phyloP scores from a whole-genome alignment of 2,329 filamentous ascomycete species.

The Emmonsia crescens region DNA sequence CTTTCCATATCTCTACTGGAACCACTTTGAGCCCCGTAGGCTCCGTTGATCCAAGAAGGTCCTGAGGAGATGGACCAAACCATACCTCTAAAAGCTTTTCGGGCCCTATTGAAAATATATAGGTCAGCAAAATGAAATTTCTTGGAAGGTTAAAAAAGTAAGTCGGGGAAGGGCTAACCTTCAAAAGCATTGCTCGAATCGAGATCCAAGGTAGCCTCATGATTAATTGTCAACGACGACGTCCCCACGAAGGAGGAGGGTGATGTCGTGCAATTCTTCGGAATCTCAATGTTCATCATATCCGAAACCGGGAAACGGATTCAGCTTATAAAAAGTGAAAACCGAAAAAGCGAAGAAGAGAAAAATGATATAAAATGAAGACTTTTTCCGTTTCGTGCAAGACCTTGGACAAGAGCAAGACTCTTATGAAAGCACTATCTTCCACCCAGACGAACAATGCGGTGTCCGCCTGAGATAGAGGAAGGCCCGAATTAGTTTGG shows the following conservation, averaged over 20 bases:
- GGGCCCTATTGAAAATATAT: conserved; percentile 47
- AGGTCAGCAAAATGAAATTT: neutral
- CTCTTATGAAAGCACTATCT: conserved; percentile 72
- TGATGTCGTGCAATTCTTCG: conserved; percentile 71
- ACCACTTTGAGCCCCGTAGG: conserved; percentile 79
- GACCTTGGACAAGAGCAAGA: conserved; percentile 23
- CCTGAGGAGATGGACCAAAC: conserved; percentile 72
- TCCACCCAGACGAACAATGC: conserved; percentile 93
- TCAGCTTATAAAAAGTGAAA: conserved; percentile 3
- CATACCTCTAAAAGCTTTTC: conserved; percentile 98
- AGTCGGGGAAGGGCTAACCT: conserved; percentile 43
- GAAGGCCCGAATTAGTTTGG: conserved; percentile 56
- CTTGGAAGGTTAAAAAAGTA: neutral
- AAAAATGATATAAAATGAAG: neutral
- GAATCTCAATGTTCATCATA: conserved; percentile 78
- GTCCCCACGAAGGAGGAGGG: conserved; percentile 65
- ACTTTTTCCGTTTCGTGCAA: conserved; percentile 8
- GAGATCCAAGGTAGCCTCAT: conserved; percentile 81
- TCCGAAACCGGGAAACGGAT: conserved; percentile 35
- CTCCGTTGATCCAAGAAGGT: conserved; percentile 58
- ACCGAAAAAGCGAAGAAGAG: neutral
- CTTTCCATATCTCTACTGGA: conserved; percentile 75
- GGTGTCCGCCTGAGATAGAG: conserved; percentile 85
- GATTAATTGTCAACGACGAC: conserved; percentile 91
- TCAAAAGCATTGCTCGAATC: conserved; percentile 96